Evolutionary conservation across 2,329 filamentous ascomycete species (phyloP).

Genomic region (Aspergillus candidus): DNA sequence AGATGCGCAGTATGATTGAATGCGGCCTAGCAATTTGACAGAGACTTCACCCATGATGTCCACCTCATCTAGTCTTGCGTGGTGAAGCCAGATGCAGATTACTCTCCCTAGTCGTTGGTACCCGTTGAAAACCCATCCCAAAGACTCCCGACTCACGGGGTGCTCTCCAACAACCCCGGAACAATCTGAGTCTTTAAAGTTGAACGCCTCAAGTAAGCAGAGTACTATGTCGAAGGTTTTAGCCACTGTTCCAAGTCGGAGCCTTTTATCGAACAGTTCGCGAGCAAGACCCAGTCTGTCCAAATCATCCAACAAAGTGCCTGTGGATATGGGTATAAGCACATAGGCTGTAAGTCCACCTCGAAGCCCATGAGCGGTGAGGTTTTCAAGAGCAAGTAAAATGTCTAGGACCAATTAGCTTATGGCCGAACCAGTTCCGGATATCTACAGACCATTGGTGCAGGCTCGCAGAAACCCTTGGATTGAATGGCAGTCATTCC

Average conservation of each 20-base stretch:
- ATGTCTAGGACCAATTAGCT: constrained; percentile 37
- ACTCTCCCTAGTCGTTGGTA: constrained; percentile 30
- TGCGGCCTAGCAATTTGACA: constrained; percentile 23
- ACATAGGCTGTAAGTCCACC: constrained; percentile 10
- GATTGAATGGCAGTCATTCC: constrained; percentile 24
- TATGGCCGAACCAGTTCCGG: background rate
- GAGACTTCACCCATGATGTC: constrained; percentile 17
- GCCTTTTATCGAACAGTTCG: constrained; percentile 20
- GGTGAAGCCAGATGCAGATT: constrained; percentile 24
- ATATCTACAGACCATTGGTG: constrained; percentile 31
- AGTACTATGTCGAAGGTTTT: constrained; percentile 21
- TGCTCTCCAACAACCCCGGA: constrained; percentile 12
- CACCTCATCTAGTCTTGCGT: constrained; percentile 8
- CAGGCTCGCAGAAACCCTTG: constrained; percentile 30
- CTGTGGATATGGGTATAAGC: constrained; percentile 22
- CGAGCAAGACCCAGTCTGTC: constrained; percentile 27
- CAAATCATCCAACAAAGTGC: constrained; percentile 24
- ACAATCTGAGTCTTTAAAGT: constrained; percentile 10
- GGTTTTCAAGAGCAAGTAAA: constrained; percentile 36
- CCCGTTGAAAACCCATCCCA: constrained; percentile 29
- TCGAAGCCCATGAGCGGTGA: constrained; percentile 12
- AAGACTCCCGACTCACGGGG: constrained; percentile 26
- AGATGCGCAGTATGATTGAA: constrained; percentile 18
- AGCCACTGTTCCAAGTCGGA: constrained; percentile 24
- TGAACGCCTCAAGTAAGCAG: constrained; percentile 27